Evolutionary conservation across 106 monocot genomes (phyloP).

Genomic region (Allium sativum): DNA sequence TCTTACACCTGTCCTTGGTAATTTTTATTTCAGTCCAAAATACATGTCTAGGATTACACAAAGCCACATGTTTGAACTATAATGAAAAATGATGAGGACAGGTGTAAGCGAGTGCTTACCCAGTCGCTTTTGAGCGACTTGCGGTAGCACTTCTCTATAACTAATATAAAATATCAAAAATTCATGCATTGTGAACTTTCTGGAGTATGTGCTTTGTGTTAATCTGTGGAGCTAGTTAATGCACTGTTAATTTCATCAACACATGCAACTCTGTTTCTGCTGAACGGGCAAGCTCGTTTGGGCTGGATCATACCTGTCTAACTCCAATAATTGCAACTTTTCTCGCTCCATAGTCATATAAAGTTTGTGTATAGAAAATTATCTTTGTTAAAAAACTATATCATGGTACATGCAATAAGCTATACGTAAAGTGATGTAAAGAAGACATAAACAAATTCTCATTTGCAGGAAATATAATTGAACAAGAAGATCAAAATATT

Average conservation of each 20-base stretch:
- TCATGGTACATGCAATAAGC: neutral
- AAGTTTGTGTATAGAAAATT: neutral
- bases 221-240: too few species aligned
- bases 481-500: constrained; percentile 58
- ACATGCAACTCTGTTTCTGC: constrained; percentile 55
- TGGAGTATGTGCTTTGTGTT: too few species aligned
- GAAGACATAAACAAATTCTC: neutral
- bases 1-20: too few species aligned
- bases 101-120: too few species aligned
- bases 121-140: too few species aligned
- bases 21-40: too few species aligned
- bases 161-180: too few species aligned
- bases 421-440: neutral
- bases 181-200: too few species aligned
- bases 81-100: too few species aligned
- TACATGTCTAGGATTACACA: too few species aligned
- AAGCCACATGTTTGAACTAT: too few species aligned
- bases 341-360: constrained; percentile 42
- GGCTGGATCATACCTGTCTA: constrained; percentile 76
- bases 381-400: neutral
- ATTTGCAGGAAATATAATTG: constrained; percentile 58
- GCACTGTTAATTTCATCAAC: constrained; percentile 47
- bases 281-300: constrained; percentile 65
- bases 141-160: too few species aligned
- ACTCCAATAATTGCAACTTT: constrained; percentile 76